Base-by-base conservation (phyloP, 2,329 filamentous ascomycete genomes). In the Epichloe uncinata region DNA sequence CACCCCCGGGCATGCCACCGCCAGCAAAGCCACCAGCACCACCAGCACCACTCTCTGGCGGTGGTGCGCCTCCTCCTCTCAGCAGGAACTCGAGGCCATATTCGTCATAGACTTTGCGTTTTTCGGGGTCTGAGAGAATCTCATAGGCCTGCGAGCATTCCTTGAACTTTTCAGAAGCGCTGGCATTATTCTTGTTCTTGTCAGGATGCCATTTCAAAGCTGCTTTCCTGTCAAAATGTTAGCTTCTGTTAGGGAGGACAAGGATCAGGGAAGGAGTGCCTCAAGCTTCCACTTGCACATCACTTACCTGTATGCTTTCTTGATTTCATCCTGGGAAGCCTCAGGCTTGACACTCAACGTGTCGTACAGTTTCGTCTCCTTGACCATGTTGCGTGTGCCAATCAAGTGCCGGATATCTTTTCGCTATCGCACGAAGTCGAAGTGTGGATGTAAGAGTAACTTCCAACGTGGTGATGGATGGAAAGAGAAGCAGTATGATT, bases 141-240 rank as follows among this genome's bases (percentile, higher is more conserved):
- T 98, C 93, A 72, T 96, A 98, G 51, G 93, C 93, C 71, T 97
- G 90, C 1, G 89, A 95, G 56, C 89, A 86, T 67, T 97, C 93
- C 72, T 98, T 98, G 77, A 98, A 98, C 69, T 91, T 96, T 66
- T 97, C 93, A 53, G 81, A 75, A 8, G 91, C 87, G 48, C 81
- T 72, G 33, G 89, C 82, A 60, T 91, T 89, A 70, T 95, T 84
- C 68, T 90, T 90, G 76, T 97, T 98, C 77, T 97, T 98, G 74
- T 98, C 93, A 6, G 93, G 93, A 64, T 98, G 93, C 70, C 82
- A 90, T 71, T 90, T 94, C 65, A 97, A 70, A 49, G 91, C 91
- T 50, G 83, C 78, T 75, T 95, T 95, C 55, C 85, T 88, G 65
- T 52, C 47, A 33, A 35, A 3, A n/a, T 2, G 41, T 49, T 37